These are phyloP conservation scores for Solanum pinnatisectum DNA, from an alignment of 257 asterid genomes.

Conservation along the genomic window DNA sequence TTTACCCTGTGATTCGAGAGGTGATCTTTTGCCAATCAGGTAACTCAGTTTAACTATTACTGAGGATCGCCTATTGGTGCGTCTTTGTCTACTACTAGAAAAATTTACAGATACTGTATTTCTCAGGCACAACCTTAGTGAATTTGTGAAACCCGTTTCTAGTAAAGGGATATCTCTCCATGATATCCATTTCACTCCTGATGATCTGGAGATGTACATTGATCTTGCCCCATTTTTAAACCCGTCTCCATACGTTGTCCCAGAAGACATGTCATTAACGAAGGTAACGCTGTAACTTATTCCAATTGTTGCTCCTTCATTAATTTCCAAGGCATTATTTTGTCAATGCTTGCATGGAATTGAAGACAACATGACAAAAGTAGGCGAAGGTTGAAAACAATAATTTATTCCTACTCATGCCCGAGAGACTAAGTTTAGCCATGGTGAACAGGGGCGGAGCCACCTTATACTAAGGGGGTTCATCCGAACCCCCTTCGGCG, in stretches of 20 bases:
- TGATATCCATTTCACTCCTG: constrained; percentile 72
- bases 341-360: background rate
- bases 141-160: constrained; percentile 92
- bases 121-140: constrained; percentile 86
- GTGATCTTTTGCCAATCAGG: constrained; percentile 80
- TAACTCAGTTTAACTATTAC: constrained; percentile 8
- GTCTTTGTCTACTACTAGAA: background rate
- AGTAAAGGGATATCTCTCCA: constrained; percentile 72
- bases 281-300: constrained; percentile 38
- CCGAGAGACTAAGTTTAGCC: background rate
- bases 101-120: background rate
- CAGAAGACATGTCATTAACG: constrained; percentile 95
- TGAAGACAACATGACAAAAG: background rate
- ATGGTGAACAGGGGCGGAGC: background rate
- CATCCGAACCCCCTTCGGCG: too few relatives aligned
- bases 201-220: constrained; percentile 93
- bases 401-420: background rate
- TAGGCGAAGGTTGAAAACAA: background rate
- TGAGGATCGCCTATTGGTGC: background rate
- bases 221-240: constrained; percentile 89
- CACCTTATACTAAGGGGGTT: too few relatives aligned
- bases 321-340: background rate
- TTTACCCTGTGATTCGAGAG: constrained; percentile 60
- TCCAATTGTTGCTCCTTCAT: background rate
- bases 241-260: constrained; percentile 92